A percentile compares a stretch with the other conserved stretches of the same genome.
phyloP scores from a whole-genome alignment of 2,329 filamentous ascomycete genomes.

The Hansfordia pulvinata region DNA sequence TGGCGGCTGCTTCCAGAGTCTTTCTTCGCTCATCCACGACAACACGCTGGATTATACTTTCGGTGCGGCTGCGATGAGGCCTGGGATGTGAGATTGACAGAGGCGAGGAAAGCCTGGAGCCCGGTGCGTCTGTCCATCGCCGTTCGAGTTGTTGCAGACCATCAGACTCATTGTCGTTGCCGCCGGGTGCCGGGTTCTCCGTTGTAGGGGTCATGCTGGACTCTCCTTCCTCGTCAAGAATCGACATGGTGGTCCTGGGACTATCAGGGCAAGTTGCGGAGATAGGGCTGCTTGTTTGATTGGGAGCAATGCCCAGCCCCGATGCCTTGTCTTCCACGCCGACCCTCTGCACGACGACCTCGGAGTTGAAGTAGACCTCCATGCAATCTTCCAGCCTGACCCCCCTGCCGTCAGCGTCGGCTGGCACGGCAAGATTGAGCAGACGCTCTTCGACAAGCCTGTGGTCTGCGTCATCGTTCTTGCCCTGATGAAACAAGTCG shows the following conservation, averaged over 20 bases:
- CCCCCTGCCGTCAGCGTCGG: constrained; percentile 53
- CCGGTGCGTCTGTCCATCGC: constrained; percentile 15
- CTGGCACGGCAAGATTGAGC: constrained; percentile 80
- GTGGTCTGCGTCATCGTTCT: constrained; percentile 76
- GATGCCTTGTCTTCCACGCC: too few species aligned
- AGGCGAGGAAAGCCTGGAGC: constrained; percentile 2
- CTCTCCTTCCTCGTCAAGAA: constrained; percentile 14
- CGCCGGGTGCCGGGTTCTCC: too few species aligned
- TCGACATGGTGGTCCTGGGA: constrained; percentile 20
- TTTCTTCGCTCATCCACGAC: constrained; percentile 36
- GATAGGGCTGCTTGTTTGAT: too few species aligned
- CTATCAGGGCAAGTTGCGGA: too few species aligned
- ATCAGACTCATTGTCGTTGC: too few species aligned
- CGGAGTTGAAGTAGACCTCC: constrained; percentile 89
- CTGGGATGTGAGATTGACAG: constrained; percentile 9
- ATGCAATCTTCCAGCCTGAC: constrained; percentile 83
- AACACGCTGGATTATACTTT: constrained; percentile 48
- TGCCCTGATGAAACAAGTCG: constrained; percentile 86
- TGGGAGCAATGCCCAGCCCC: too few species aligned
- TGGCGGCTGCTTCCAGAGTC: constrained; percentile 25
- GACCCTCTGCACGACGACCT: constrained; percentile 76
- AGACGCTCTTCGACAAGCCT: constrained; percentile 88
- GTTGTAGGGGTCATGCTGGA: too few species aligned
- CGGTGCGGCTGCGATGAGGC: constrained; percentile 23
- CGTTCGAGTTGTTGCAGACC: neutral